Evolutionary conservation across 352 stramenopile species (phyloP), one percentile per base, ranked within the genome.

Genomic region (Phytopythium montanum): DNA sequence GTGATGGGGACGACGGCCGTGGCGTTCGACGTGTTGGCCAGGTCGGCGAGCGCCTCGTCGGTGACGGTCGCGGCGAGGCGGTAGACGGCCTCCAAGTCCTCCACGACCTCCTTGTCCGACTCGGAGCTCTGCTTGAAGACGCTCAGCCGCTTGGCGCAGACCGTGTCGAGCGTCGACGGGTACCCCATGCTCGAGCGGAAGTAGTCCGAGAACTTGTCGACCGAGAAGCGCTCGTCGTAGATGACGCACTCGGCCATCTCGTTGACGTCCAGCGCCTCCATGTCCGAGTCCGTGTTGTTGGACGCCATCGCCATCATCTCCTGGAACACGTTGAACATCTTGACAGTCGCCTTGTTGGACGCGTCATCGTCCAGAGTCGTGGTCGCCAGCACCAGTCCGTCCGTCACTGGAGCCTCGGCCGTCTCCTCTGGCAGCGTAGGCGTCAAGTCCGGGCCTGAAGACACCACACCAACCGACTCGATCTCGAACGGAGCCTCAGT

Each of bases 201-300:
- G n/a, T 68, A 65, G 1, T 55, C 2, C 12, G 46, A 68, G 28
- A 81, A 74, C 23, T 87, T 72, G 57, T 87, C 75, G 2, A 87
- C 69, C 16, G 67, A 62, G 19, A 77, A 68, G n/a, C 57, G 56
- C 5, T 80, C 54, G 29, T 79, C 31, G 58, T 85, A 82, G 68
- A 73, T 82, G 26, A 77, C 54, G 52, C 80, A 90, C 55, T 87
- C 69, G 61, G 85, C 71, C 19, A 76, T 66, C 61, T 81, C 68
- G 9, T 75, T 59, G 36, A 85, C 64, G 14, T 83, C 79, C 18
- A 87, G 54, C 13, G 75, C 79, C 28, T 69, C 54, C 0, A 34
- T 28, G 8, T 64, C 34, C 6, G 66, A 57, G 54, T 44, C 60
- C 21, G 59, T 65, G 39, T 59, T 62, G 19, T 50, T 12, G 21